Evolutionary conservation across 179 eudicot genomes (phyloP).

Genomic region (Drosera spatulata): DNA sequence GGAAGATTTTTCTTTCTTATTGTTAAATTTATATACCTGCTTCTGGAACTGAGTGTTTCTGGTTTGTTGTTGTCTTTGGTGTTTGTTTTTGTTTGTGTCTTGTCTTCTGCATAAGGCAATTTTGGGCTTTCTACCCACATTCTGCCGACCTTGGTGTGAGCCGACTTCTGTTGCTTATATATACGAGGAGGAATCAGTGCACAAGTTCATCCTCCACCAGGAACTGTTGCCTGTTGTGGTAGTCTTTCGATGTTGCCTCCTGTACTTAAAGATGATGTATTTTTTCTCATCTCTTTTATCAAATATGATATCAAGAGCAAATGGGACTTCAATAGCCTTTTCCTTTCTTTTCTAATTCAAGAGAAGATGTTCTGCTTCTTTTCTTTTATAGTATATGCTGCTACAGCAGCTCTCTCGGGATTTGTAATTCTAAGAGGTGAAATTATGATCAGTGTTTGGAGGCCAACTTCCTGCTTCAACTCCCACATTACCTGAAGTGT

Average conservation of each 20-base stretch:
- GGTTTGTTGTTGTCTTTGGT: conserved; percentile 45
- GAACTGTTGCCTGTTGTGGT: conserved; percentile 51
- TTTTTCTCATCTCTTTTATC: conserved; percentile 21
- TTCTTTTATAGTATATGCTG: background rate
- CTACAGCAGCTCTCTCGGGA: background rate
- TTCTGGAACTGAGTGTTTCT: conserved; percentile 40
- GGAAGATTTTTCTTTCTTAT: conserved; percentile 7
- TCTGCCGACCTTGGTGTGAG: conserved; percentile 55
- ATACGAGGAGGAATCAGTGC: conserved; percentile 45
- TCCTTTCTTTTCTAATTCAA: too few species aligned
- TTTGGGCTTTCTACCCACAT: conserved; percentile 42
- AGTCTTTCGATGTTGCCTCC: conserved; percentile 43
- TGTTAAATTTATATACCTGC: conserved; percentile 11
- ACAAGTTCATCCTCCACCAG: conserved; percentile 46
- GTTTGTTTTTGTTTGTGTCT: conserved; percentile 39
- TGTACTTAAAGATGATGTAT: conserved; percentile 32
- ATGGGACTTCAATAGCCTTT: background rate
- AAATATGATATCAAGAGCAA: conserved; percentile 11
- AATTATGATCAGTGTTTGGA: conserved; percentile 36
- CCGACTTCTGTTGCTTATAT: conserved; percentile 50
- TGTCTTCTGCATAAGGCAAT: conserved; percentile 58
- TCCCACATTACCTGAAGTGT: conserved; percentile 70
- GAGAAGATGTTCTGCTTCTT: background rate
- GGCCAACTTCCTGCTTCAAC: conserved; percentile 70
- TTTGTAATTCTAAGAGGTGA: conserved; percentile 16